A percentile compares a stretch with the other conserved stretches of the same genome.
phyloP scores from a whole-genome alignment of 2,329 filamentous ascomycete genomes.

The Podosphaera aphanis region DNA sequence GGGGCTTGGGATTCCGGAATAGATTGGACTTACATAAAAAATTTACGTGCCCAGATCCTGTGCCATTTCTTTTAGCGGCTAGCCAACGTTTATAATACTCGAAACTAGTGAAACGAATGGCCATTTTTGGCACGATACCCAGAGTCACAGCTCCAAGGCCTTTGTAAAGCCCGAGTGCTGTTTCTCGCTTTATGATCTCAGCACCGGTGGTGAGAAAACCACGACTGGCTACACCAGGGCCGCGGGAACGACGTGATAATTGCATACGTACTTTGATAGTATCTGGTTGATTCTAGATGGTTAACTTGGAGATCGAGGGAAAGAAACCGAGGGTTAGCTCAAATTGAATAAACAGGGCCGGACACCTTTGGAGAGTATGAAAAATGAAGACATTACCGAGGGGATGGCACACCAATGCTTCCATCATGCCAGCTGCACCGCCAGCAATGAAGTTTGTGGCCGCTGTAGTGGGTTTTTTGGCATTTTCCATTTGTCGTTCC shows the following conservation, averaged over 20 bases:
- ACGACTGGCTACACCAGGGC: conserved; percentile 58
- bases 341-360: conserved; percentile 2
- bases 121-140: conserved; percentile 97
- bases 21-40: conserved; percentile 32
- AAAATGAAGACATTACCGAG: conserved; percentile 30
- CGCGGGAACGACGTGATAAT: conserved; percentile 63
- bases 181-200: conserved; percentile 76
- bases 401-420: conserved; percentile 86
- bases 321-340: neutral
- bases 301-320: conserved; percentile 5
- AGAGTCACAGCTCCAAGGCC: conserved; percentile 90
- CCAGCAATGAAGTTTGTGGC: conserved; percentile 87
- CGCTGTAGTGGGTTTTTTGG: conserved; percentile 58
- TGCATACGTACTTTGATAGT: conserved; percentile 99
- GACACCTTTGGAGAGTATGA: neutral
- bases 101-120: conserved; percentile 94
- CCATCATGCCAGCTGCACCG: conserved; percentile 97
- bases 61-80: conserved; percentile 41
- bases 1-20: neutral
- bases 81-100: conserved; percentile 80
- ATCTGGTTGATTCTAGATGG: conserved; percentile 25
- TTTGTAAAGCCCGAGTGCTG: conserved; percentile 85
- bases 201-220: conserved; percentile 71
- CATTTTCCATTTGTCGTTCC: conserved; percentile 8
- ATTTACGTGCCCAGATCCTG: conserved; percentile 46